These are phyloP conservation scores for Margaritispora aquatica DNA, from an alignment of 495 filamentous ascomycete genomes.

Conservation along the genomic window DNA sequence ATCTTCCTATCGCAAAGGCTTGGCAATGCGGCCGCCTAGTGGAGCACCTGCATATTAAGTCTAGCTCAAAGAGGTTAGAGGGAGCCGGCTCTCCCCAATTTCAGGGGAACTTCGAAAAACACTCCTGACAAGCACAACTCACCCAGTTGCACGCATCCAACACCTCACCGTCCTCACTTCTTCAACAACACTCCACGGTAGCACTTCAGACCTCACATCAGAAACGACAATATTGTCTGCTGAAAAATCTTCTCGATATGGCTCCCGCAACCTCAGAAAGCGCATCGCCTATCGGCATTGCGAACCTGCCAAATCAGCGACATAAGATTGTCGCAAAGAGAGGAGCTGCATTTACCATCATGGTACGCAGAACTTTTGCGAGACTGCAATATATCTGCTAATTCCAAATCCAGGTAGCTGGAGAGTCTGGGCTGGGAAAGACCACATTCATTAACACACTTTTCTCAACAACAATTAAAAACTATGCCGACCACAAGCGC, in stretches of 20 bases:
- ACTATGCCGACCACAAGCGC: slow-evolving; percentile 98
- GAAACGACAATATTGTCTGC: not conserved
- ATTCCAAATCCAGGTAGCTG: slow-evolving; percentile 68
- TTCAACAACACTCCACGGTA: not conserved
- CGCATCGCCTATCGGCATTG: slow-evolving; percentile 96
- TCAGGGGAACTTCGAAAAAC: slow-evolving; percentile 8
- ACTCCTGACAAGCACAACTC: not conserved
- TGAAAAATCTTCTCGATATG: slow-evolving; percentile 48
- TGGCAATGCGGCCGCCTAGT: too few species aligned
- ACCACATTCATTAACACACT: slow-evolving; percentile 99
- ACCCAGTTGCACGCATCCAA: not conserved
- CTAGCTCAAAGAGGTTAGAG: not conserved
- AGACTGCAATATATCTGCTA: not conserved
- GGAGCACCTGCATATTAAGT: too few species aligned
- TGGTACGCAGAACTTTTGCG: slow-evolving; percentile 50
- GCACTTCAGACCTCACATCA: not conserved
- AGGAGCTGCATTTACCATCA: slow-evolving; percentile 97
- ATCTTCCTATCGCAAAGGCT: slow-evolving; percentile 3
- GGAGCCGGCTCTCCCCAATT: not conserved
- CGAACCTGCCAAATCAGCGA: slow-evolving; percentile 91
- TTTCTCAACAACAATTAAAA: slow-evolving; percentile 99
- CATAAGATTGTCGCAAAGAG: slow-evolving; percentile 99
- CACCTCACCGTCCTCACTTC: not conserved
- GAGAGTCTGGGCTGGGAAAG: slow-evolving; percentile 97
- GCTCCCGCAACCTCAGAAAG: slow-evolving; percentile 71